Base-by-base conservation (phyloP, 169 alveolate genomes). In the Cryptosporidium sp. region DNA sequence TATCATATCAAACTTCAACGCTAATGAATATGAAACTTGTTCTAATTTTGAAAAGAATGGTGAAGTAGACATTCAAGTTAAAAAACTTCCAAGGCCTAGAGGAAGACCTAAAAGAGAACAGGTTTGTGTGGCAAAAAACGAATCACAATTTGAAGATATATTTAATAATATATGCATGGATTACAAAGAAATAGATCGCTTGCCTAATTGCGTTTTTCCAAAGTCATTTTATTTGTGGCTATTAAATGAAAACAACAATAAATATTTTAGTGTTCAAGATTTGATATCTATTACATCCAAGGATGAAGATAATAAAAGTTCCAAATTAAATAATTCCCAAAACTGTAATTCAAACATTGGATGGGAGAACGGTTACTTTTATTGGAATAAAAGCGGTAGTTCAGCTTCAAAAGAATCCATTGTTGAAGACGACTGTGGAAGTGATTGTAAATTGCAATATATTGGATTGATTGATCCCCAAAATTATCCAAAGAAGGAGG, bases 61-160 rank as follows among this genome's bases (percentile, higher is more conserved):
- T 23, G 39, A 61, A 26, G 21, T 42, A n/a, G 45, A 9, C 8
- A 37, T 37, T 5, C 39, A 58, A 37, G 42, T 44, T 3, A 80
- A 80, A 44, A 60, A 65, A 45, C n/a, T 62, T 44, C 75, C 89
- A 62, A 80, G 89, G 23, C 89, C 89, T 3, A 80, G 89, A 65
- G 89, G 89, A 80, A 80, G 89, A 7, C 89, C 89, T 31, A 80
- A 80, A 44, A 80, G 89, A 39, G 80, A 42, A 42, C 56, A 69
- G 7, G 44, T 29, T 61, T n/a, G 6, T 14, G 29, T 56, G 4
- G 2, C 26, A 26, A 80, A 62, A 44, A 61, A n/a, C 14, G 75
- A 80, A 5, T 31, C 70, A 16, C 33, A 33, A 29, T 23, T 42
- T 61, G 80, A 62, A 37, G 89, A 80, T 8, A 53, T 39, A 80